Conservation (phyloP, 2,329 filamentous ascomycete species). For the Fusarium udum region DNA sequence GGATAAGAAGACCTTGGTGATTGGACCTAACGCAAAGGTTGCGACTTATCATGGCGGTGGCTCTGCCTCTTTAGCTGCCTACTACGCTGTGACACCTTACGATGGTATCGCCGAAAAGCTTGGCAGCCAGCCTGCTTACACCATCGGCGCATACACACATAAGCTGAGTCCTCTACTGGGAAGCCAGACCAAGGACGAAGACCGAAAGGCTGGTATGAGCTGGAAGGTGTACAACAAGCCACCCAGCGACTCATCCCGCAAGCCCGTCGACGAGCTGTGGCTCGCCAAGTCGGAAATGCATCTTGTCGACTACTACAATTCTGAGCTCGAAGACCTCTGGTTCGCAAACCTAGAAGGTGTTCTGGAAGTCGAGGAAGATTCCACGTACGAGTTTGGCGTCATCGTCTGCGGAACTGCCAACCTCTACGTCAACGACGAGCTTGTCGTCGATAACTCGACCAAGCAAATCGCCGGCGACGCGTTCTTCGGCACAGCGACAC, state of each 20-base stretch:
- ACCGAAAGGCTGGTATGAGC: conserved; percentile 66
- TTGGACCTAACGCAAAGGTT: conserved; percentile 67
- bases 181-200: conserved; percentile 58
- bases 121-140: conserved; percentile 56
- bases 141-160: conserved; percentile 71
- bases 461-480: conserved; percentile 69
- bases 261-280: conserved; percentile 61
- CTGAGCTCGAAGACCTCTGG: conserved; percentile 64
- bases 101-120: conserved; percentile 72
- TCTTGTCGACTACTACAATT: conserved; percentile 61
- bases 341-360: conserved; percentile 70
- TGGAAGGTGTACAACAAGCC: conserved; percentile 72
- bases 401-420: conserved; percentile 73
- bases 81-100: conserved; percentile 76
- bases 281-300: conserved; percentile 60
- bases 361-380: conserved; percentile 68
- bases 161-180: conserved; percentile 70
- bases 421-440: conserved; percentile 68
- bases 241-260: conserved; percentile 56
- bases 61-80: conserved; percentile 67
- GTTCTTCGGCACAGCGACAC: conserved; percentile 72
- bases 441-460: conserved; percentile 73
- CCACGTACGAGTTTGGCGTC: conserved; percentile 71
- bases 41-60: conserved; percentile 71
- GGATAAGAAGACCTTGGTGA: conserved; percentile 66